These are phyloP conservation scores for Colletotrichum nymphaeae DNA, from an alignment of 2,329 filamentous ascomycete genomes.

Conservation along the genomic window DNA sequence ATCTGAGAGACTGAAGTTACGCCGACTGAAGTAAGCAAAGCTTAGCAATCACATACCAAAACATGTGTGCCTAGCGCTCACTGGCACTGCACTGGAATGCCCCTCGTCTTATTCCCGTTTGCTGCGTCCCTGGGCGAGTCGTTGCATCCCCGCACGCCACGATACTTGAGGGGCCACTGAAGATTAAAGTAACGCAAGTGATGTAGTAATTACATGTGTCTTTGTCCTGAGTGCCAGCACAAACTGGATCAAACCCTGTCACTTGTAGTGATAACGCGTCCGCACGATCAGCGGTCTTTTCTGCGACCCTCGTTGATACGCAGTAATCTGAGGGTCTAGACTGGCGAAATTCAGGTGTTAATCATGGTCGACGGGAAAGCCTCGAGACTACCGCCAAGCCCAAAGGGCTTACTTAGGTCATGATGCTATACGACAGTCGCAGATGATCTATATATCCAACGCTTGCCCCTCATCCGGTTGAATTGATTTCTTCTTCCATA, in stretches of 20 bases:
- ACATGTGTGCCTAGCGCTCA: neutral
- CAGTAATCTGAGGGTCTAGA: neutral
- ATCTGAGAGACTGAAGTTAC: neutral
- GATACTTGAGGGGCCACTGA: neutral
- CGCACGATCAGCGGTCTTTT: neutral
- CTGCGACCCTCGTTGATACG: neutral
- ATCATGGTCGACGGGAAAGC: neutral
- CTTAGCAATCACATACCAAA: neutral
- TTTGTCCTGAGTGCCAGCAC: neutral
- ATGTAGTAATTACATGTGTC: neutral
- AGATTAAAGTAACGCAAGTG: neutral
- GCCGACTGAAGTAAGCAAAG: neutral
- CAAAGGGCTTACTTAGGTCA: neutral
- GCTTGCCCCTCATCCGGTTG: neutral
- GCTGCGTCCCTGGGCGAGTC: neutral
- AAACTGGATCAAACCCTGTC: neutral
- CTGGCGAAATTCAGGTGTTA: neutral
- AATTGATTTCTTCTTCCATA: neutral
- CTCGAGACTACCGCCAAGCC: neutral
- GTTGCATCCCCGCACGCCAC: neutral
- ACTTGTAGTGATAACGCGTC: too few relatives aligned
- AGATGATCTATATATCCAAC: neutral
- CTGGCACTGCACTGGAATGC: neutral
- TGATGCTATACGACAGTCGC: neutral
- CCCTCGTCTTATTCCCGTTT: neutral